phyloP scores from a whole-genome alignment of 495 filamentous ascomycete genomes.

The Trichoderma virens region DNA sequence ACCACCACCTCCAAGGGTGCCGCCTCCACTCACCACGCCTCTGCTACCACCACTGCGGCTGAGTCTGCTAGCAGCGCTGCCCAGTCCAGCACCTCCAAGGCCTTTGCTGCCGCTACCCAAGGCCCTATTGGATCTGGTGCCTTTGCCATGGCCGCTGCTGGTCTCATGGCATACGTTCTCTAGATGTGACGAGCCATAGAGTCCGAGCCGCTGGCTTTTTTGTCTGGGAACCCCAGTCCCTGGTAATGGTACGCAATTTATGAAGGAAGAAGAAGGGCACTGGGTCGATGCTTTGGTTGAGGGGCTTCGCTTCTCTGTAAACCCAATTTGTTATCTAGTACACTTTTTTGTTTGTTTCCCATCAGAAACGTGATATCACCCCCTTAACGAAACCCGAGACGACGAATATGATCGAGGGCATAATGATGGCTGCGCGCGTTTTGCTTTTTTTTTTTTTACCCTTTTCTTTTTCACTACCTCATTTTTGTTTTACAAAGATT shows the following conservation, averaged over 20 bases:
- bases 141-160: slow-evolving; percentile 1
- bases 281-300: slow-evolving; percentile 3
- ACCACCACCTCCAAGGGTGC: background rate
- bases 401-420: slow-evolving; percentile 6
- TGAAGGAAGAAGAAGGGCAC: background rate
- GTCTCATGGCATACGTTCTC: background rate
- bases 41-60: background rate
- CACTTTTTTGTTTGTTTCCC: slow-evolving; percentile 3
- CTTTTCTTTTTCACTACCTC: background rate
- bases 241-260: background rate
- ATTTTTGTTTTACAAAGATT: background rate
- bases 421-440: background rate
- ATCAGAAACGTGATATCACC: slow-evolving; percentile 1
- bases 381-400: slow-evolving; percentile 7
- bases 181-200: background rate
- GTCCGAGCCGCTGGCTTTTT: background rate
- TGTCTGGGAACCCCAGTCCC: background rate
- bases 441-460: background rate
- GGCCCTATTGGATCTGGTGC: background rate
- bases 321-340: slow-evolving; percentile 5
- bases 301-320: background rate
- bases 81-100: background rate
- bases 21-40: background rate
- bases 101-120: background rate
- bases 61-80: background rate